Base-by-base conservation (phyloP, 257 asterid genomes). In the Penstemon eatonii region DNA sequence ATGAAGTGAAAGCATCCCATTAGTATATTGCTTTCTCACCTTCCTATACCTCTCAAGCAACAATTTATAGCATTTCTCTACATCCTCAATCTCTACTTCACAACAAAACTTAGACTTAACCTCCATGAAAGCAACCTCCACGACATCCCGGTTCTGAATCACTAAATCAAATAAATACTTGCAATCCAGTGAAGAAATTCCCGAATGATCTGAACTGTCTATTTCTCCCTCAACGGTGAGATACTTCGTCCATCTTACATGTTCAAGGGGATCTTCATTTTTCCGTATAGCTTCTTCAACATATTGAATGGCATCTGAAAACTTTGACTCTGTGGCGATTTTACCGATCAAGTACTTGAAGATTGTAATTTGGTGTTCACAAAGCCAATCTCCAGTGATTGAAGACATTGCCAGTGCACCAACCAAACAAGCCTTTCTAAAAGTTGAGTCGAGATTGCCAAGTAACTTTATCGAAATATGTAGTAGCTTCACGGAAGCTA, bases 371-470 rank as follows among this genome's bases (percentile, higher is more conserved):
- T 85, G 95, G 70, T 70, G 74, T 37, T 69, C 7, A 49, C 42
- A 46, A 25, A 86, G 89, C 84, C 86, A 75, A 33, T 81, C 67
- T 55, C 57, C 63, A 25, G 66, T 55, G 36, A 54, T 68, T 36
- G 82, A 65, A 43, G 86, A 70, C 18, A 62, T 62, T 58, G 85
- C 76, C 50, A 44, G 63, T 61, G 96, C 87, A 46, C 92, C 91
- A 66, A 89, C 86, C 83, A 89, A 79, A 69, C 91, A 86, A 54
- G 97, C 95, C 77, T 85, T 91, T 41, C 84, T 91, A 69, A 85
- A 89, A 0, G 61, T 69, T 9, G 84, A 82, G 74, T 89, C 89
- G 19, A 49, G 72, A 71, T 85, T 83, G 63, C 87, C 91, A 0
- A 82, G 69, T 71, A 82, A 78, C 76, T 79, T 78, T 72, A 91